These are phyloP conservation scores for Pachyrhizus erosus DNA, from an alignment of 306 rosid genomes.

Conservation along the genomic window DNA sequence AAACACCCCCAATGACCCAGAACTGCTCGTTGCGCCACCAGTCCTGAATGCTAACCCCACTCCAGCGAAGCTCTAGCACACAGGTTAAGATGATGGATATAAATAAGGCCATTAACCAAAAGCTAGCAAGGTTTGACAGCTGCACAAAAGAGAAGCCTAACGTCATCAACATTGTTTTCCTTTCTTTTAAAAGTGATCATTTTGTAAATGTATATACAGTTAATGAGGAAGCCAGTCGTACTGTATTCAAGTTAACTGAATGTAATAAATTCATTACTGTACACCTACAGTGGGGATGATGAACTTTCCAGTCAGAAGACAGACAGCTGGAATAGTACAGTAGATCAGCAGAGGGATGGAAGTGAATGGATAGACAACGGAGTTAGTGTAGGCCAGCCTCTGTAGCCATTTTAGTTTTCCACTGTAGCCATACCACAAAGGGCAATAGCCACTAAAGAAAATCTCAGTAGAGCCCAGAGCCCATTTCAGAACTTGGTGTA, in stretches of 20 bases:
- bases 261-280: constrained; percentile 6
- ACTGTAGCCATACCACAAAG: constrained; percentile 90
- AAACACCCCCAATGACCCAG: constrained; percentile 97
- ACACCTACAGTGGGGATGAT: constrained; percentile 90
- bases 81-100: constrained; percentile 77
- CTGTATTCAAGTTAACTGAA: constrained; percentile 15
- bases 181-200: background rate
- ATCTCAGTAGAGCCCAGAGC: constrained; percentile 91
- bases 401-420: constrained; percentile 90
- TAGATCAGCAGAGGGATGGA: constrained; percentile 87
- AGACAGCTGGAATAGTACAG: constrained; percentile 86
- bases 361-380: constrained; percentile 84
- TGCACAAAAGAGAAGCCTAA: constrained; percentile 47
- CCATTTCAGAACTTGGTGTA: constrained; percentile 87
- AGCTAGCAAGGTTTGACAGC: constrained; percentile 82
- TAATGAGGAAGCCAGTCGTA: background rate
- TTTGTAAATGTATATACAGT: background rate
- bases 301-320: constrained; percentile 95
- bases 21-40: constrained; percentile 96
- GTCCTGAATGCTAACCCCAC: constrained; percentile 85
- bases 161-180: constrained; percentile 20
- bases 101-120: constrained; percentile 86
- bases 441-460: constrained; percentile 89
- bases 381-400: constrained; percentile 79
- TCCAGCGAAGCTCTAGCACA: constrained; percentile 89